Evolutionary conservation across 208 protist species (phyloP).

Genomic region (Histomonas meleagridis): DNA sequence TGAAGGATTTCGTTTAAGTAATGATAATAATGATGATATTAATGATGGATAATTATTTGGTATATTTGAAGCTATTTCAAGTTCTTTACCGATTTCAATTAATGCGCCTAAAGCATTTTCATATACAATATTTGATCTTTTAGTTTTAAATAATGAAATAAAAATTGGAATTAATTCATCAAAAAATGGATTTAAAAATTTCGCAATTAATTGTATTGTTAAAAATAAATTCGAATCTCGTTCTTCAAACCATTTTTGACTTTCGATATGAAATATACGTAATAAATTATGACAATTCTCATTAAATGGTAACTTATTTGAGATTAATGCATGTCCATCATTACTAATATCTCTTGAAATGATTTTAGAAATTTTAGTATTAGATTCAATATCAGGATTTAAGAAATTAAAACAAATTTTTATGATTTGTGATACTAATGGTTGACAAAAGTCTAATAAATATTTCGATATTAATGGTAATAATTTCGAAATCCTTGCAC

Average conservation of each 20-base stretch:
- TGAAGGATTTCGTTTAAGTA: background rate
- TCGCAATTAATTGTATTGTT: background rate
- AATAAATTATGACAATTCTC: background rate
- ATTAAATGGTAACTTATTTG: background rate
- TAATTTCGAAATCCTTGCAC: background rate
- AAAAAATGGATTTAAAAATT: background rate
- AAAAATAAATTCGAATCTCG: background rate
- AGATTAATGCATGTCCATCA: constrained; percentile 12
- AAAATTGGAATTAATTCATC: background rate
- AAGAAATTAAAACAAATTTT: background rate
- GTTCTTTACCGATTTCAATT: background rate
- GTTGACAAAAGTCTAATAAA: background rate
- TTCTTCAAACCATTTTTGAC: background rate
- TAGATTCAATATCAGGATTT: background rate
- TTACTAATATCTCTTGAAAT: background rate
- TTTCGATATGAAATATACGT: background rate
- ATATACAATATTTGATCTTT: background rate
- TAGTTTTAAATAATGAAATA: background rate
- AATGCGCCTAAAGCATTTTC: background rate
- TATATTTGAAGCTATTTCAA: background rate
- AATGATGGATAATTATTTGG: background rate
- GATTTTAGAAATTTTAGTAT: background rate
- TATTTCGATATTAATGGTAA: background rate
- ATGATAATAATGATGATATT: background rate
- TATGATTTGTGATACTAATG: background rate